phyloP scores from a whole-genome alignment of 1,284 basidiomycete species.

The Volvariella volvacea region DNA sequence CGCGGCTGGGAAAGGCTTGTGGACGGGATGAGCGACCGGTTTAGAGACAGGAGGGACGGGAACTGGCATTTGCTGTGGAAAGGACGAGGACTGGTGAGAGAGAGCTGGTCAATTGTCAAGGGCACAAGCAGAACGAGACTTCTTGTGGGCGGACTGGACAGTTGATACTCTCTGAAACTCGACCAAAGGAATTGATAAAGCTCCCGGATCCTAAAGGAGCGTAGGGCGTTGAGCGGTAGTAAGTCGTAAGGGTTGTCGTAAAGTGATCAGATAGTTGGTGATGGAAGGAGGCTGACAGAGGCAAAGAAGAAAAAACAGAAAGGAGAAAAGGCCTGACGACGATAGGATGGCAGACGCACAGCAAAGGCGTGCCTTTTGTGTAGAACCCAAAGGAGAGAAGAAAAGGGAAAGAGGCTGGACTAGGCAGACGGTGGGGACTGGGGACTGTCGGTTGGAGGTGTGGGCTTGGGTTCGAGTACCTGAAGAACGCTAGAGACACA shows the following conservation, averaged over 20 bases:
- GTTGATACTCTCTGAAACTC: too few relatives aligned
- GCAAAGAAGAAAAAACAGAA: slow-evolving; percentile 20
- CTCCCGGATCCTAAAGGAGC: slow-evolving; percentile 18
- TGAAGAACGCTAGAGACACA: neutral
- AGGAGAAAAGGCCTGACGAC: slow-evolving; percentile 18
- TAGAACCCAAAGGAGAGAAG: slow-evolving; percentile 14
- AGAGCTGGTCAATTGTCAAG: slow-evolving; percentile 25
- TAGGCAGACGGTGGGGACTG: slow-evolving; percentile 21
- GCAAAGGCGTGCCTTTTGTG: slow-evolving; percentile 86
- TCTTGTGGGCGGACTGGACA: too few relatives aligned
- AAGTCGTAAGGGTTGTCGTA: slow-evolving; percentile 55
- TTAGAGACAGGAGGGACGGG: slow-evolving; percentile 59
- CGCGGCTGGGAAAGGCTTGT: slow-evolving; percentile 36
- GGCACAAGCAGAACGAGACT: too few relatives aligned
- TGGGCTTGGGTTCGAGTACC: neutral
- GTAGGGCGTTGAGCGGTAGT: slow-evolving; percentile 13
- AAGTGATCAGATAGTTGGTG: slow-evolving; percentile 10
- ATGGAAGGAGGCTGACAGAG: slow-evolving; percentile 2
- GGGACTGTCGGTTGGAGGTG: slow-evolving; percentile 14
- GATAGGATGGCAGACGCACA: slow-evolving; percentile 72
- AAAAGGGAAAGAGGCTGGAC: slow-evolving; percentile 5
- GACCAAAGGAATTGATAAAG: too few relatives aligned
- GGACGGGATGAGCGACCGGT: slow-evolving; percentile 51
- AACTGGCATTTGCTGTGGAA: slow-evolving; percentile 68
- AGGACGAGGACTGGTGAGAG: slow-evolving; percentile 5